A percentile compares a stretch with the other conserved stretches of the same genome.
These are phyloP conservation scores for Syzygium grande DNA, from an alignment of 345 rosid species.

Conservation along the genomic window DNA sequence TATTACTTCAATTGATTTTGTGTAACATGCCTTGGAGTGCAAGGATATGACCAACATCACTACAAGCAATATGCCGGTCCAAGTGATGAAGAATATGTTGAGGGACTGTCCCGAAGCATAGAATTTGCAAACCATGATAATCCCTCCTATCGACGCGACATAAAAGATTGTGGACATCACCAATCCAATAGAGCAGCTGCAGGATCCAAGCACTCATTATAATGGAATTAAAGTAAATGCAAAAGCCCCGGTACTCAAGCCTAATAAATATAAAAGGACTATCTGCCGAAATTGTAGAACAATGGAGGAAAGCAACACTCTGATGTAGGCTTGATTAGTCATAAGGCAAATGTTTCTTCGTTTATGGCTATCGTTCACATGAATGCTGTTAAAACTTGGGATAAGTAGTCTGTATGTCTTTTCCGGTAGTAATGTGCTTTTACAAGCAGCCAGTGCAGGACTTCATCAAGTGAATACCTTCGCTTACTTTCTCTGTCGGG, in stretches of 20 bases:
- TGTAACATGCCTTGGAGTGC: conserved; percentile 53
- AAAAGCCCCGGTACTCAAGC: neutral
- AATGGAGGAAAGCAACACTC: neutral
- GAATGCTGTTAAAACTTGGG: neutral
- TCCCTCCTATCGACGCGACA: conserved; percentile 49
- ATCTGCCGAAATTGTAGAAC: neutral
- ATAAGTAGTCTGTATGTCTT: neutral
- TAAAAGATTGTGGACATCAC: conserved; percentile 51
- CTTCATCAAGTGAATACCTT: conserved; percentile 26
- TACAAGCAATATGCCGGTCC: conserved; percentile 58
- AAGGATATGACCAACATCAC: conserved; percentile 67
- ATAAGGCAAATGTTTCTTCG: neutral
- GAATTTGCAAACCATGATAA: conserved; percentile 39
- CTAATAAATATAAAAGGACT: neutral
- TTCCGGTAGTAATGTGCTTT: neutral
- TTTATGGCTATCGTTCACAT: neutral
- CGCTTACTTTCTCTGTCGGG: conserved; percentile 39
- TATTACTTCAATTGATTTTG: neutral
- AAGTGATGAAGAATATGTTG: conserved; percentile 78
- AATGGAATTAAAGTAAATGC: neutral
- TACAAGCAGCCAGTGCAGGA: neutral
- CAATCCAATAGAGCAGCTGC: conserved; percentile 67
- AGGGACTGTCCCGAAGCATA: conserved; percentile 40
- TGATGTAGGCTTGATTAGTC: neutral
- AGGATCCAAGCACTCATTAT: neutral